phyloP scores from a whole-genome alignment of 129 eudicot genomes.

The Flaveria bidentis region DNA sequence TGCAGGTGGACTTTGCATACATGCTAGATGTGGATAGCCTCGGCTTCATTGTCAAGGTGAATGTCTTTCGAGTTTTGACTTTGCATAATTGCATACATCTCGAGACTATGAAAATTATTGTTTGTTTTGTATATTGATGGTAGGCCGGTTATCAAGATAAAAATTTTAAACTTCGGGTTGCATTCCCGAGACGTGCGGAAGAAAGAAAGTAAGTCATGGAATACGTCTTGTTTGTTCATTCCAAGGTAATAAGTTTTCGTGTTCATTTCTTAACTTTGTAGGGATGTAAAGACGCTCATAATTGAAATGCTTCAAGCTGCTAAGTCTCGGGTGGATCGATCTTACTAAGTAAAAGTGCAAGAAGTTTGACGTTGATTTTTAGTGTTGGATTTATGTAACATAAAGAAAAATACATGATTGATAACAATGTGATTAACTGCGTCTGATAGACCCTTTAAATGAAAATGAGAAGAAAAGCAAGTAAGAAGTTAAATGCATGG shows the following conservation, averaged over 20 bases:
- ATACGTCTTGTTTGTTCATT: not conserved
- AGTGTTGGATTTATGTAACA: not conserved
- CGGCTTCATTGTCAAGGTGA: slow-evolving; percentile 90
- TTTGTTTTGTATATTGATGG: slow-evolving; percentile 17
- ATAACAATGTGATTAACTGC: not conserved
- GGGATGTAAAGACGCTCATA: slow-evolving; percentile 84
- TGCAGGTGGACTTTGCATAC: slow-evolving; percentile 85
- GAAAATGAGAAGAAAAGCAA: not conserved
- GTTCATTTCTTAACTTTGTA: slow-evolving; percentile 18
- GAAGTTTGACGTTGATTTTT: not conserved
- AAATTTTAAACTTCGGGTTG: slow-evolving; percentile 79
- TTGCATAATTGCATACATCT: not conserved
- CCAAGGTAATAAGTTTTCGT: not conserved
- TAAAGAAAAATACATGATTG: not conserved
- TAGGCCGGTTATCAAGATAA: slow-evolving; percentile 77
- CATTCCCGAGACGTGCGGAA: slow-evolving; percentile 78
- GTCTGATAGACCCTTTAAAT: not conserved
- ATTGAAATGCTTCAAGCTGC: slow-evolving; percentile 95
- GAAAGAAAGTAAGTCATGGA: slow-evolving; percentile 84
- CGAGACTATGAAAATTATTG: not conserved
- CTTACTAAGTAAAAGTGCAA: not conserved
- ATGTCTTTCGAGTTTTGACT: not conserved
- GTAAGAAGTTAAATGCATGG: too few relatives aligned
- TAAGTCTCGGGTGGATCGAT: slow-evolving; percentile 39
- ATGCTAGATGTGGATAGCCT: slow-evolving; percentile 85